Conservation (phyloP, 768 basidiomycete species). For the Hysterangium stoloniferum region DNA sequence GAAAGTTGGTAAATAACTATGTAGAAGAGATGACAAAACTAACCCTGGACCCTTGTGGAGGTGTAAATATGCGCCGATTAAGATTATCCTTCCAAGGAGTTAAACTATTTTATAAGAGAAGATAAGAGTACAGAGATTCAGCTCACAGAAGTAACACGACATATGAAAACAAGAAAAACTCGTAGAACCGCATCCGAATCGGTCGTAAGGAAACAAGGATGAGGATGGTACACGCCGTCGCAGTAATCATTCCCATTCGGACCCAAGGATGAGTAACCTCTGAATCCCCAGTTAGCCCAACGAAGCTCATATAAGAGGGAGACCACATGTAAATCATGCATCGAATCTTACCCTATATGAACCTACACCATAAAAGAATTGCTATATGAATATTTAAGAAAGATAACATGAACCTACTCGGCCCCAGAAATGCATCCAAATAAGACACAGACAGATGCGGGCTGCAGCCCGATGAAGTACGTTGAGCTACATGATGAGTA, state of each 20-base stretch:
- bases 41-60: conserved; percentile 21
- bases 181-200: conserved; percentile 33
- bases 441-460: conserved; percentile 32
- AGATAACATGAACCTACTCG: conserved; percentile 10
- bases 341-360: conserved; percentile 21
- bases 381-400: neutral
- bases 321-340: neutral
- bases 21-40: conserved; percentile 2
- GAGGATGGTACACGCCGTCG: neutral
- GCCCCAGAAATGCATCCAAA: conserved; percentile 37
- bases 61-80: conserved; percentile 34
- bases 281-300: neutral
- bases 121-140: no score
- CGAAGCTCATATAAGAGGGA: neutral
- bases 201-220: conserved; percentile 31
- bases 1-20: conserved; percentile 22
- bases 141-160: conserved; percentile 22
- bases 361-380: neutral
- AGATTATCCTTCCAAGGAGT: conserved; percentile 27
- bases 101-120: neutral
- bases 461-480: conserved; percentile 39
- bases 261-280: neutral
- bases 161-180: conserved; percentile 29
- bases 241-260: neutral
- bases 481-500: conserved; percentile 31